A percentile compares a stretch with the other conserved stretches of the same genome.
phyloP scores from a whole-genome alignment of 768 basidiomycete species.

The Suillus luteus region DNA sequence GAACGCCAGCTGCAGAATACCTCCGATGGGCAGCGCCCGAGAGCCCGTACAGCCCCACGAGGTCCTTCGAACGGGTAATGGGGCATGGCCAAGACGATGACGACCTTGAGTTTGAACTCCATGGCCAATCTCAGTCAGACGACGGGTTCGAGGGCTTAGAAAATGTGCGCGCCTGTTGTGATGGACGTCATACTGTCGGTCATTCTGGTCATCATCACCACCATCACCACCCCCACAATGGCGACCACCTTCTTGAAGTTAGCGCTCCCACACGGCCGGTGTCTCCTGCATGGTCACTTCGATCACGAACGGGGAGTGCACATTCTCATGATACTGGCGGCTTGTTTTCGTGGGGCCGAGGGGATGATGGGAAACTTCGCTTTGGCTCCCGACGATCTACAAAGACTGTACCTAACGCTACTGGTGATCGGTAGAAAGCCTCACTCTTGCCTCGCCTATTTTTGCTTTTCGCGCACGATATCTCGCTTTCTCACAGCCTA shows the following conservation, averaged over 20 bases:
- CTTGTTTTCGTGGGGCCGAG: constrained; percentile 67
- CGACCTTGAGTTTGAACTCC: constrained; percentile 81
- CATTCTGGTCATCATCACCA: constrained; percentile 60
- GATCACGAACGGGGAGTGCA: constrained; percentile 75
- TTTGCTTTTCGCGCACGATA: constrained; percentile 13
- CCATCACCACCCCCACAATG: constrained; percentile 52
- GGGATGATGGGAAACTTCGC: constrained; percentile 65
- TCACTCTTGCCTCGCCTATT: constrained; percentile 8
- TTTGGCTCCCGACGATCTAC: constrained; percentile 74
- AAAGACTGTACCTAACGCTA: constrained; percentile 36
- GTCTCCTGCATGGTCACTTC: constrained; percentile 86
- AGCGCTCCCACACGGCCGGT: constrained; percentile 55
- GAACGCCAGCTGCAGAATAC: constrained; percentile 92
- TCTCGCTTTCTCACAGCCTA: constrained; percentile 28
- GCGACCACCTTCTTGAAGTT: constrained; percentile 56
- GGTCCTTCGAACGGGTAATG: constrained; percentile 61
- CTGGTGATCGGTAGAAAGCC: constrained; percentile 26
- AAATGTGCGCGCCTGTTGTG: constrained; percentile 92
- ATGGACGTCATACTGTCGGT: constrained; percentile 85
- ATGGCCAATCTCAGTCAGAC: constrained; percentile 71
- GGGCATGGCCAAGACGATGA: constrained; percentile 48
- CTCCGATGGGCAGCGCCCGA: constrained; percentile 78
- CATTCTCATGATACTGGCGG: constrained; percentile 70
- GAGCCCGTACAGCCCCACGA: constrained; percentile 74
- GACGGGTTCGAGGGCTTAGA: constrained; percentile 90